Conservation (phyloP, 192 early-diverging fungal species). For the Rhizophagus prolifer region DNA sequence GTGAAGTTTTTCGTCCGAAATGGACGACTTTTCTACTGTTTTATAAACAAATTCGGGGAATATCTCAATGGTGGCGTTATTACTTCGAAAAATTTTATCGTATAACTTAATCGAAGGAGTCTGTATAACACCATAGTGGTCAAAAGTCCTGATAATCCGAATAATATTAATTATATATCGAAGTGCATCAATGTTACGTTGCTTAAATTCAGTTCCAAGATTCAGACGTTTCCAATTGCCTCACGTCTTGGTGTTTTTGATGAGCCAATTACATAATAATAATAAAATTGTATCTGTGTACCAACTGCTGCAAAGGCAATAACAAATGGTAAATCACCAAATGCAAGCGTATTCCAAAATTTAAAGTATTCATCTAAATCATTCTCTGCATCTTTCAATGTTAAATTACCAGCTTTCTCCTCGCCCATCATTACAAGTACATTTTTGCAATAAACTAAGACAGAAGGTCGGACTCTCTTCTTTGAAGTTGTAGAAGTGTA, state of each 20-base stretch:
- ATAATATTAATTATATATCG: not conserved
- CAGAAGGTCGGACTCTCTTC: not conserved
- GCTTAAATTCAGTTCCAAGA: not conserved
- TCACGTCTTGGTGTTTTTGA: not conserved
- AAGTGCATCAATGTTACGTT: not conserved
- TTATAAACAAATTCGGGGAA: not conserved
- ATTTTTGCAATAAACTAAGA: not conserved
- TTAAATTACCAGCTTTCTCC: not conserved
- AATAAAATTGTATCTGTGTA: not conserved
- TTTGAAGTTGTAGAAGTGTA: not conserved
- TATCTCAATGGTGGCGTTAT: not conserved
- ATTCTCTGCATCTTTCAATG: not conserved
- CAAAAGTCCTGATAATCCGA: not conserved
- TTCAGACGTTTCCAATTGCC: not conserved
- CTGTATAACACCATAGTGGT: not conserved
- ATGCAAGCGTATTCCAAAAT: not conserved
- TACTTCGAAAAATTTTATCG: not conserved
- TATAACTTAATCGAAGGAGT: too few species aligned
- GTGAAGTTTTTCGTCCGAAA: not conserved
- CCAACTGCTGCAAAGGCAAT: not conserved
- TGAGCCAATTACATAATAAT: not conserved
- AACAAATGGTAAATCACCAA: not conserved
- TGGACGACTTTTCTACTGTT: not conserved
- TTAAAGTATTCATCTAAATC: not conserved
- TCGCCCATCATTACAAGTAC: constrained; percentile 19